phyloP scores from a whole-genome alignment of 129 eudicot species.

The Lactuca saligna region DNA sequence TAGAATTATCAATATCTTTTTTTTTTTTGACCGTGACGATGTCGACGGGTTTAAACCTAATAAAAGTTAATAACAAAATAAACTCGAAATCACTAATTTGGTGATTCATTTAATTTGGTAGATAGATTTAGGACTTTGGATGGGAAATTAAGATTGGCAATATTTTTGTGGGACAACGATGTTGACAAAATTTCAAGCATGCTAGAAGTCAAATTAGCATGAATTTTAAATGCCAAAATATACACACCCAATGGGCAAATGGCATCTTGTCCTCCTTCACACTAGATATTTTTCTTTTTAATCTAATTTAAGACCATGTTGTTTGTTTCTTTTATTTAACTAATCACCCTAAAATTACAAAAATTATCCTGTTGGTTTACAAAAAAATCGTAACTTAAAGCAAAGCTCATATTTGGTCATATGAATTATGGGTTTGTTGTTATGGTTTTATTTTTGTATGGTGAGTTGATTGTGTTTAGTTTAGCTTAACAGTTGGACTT shows the following conservation, averaged over 20 bases:
- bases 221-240: not conserved
- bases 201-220: slow-evolving; percentile 12
- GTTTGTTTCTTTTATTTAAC: not conserved
- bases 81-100: not conserved
- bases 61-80: not conserved
- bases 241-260: not conserved
- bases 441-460: not conserved
- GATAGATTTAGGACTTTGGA: slow-evolving; percentile 14
- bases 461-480: not conserved
- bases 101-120: not conserved
- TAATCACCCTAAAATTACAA: too few relatives aligned
- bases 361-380: too few relatives aligned
- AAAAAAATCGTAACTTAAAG: too few relatives aligned
- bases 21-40: too few relatives aligned
- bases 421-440: not conserved
- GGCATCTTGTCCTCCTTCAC: slow-evolving; percentile 11
- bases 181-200: slow-evolving; percentile 15
- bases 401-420: not conserved
- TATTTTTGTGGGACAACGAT: slow-evolving; percentile 24
- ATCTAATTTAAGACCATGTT: not conserved
- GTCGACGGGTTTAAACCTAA: not conserved
- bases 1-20: too few relatives aligned
- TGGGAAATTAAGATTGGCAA: slow-evolving; percentile 3
- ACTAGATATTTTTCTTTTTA: not conserved
- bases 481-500: not conserved